Evolutionary conservation across 345 rosid genomes (phyloP), one percentile per base, ranked within the genome.

Genomic region (Balakata baccata): DNA sequence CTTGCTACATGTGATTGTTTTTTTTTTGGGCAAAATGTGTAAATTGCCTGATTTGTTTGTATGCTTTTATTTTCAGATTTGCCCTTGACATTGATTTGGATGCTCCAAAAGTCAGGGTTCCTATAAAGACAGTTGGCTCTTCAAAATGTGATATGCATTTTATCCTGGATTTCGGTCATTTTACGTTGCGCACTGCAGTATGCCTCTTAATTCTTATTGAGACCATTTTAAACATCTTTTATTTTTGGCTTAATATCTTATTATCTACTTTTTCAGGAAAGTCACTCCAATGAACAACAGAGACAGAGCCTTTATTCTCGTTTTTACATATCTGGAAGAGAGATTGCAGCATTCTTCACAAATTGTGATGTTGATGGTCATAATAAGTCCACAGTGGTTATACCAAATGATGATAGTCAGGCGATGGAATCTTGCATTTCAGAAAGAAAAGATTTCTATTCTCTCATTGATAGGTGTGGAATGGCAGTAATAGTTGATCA

Each of bases 1-100:
- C 11, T 23, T 58, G 62, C 0, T 58, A 3, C 11, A 22, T 58
- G 23, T 58, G 25, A 54, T 54, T 45, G 11, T 62, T 62, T 37
- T 6, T n/a, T n/a, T n/a, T n/a, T n/a, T n/a, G n/a, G n/a, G 18
- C 23, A 37, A 38, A 34, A 16, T 12, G 46, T 20, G 41, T 66
- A 20, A 53, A 66, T 66, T 69, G 56, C 18, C 53, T 56, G 49
- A 59, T 41, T 38, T 34, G 14, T 70, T 7, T 64, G 38, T 80
- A 52, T 74, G 69, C 64, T 81, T 82, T 68, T 77, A 3, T 74
- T 80, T 68, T 67, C 87, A 95, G 99, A 77, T 95, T 95, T 83
- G 92, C 99, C 77, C 96, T 95, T 69, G 98, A 95, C 80, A 91
- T 95, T 78, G 98, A 95, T 85, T 86, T 95, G 73, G 99, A 91